phyloP scores from a whole-genome alignment of 495 filamentous ascomycete species.

The Xylaria palmicola region DNA sequence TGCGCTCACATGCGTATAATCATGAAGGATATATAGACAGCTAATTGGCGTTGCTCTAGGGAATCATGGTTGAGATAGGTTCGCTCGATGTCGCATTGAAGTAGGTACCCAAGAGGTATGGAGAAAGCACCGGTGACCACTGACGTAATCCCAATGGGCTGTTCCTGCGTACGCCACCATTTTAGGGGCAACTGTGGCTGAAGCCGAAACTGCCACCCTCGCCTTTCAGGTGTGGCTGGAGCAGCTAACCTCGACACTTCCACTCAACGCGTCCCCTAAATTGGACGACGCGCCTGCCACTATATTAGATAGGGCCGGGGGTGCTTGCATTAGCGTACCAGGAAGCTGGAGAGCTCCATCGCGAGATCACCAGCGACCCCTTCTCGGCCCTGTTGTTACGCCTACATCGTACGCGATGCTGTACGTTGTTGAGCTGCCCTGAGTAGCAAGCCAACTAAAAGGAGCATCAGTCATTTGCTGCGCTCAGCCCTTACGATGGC shows the following conservation, averaged over 20 bases:
- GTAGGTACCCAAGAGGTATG: too few relatives aligned
- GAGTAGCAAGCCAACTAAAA: not conserved
- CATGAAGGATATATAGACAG: not conserved
- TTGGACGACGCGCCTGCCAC: not conserved
- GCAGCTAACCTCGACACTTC: too few relatives aligned
- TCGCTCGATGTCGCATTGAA: too few relatives aligned
- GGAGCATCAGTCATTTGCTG: not conserved
- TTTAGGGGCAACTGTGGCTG: conserved; percentile 1
- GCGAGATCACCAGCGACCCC: conserved; percentile 6
- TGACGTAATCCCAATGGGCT: conserved; percentile 3
- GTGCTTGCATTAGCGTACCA: conserved; percentile 13
- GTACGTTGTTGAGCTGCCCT: conserved; percentile 9
- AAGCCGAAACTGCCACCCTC: too few relatives aligned
- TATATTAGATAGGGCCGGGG: not conserved
- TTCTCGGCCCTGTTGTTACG: not conserved
- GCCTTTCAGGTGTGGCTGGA: too few relatives aligned
- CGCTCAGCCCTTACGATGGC: conserved; percentile 33
- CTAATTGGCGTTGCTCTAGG: not conserved
- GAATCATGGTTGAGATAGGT: not conserved
- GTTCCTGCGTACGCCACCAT: conserved; percentile 7
- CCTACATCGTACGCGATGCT: not conserved
- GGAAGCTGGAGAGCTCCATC: conserved; percentile 9
- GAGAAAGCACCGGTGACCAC: too few relatives aligned
- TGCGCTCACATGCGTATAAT: not conserved
- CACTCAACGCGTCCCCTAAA: not conserved